Percentiles rank a stretch among this genome's conserved stretches.
Conservation (phyloP, 2,329 filamentous ascomycete genomes). For the Paramyrothecium roridum region DNA sequence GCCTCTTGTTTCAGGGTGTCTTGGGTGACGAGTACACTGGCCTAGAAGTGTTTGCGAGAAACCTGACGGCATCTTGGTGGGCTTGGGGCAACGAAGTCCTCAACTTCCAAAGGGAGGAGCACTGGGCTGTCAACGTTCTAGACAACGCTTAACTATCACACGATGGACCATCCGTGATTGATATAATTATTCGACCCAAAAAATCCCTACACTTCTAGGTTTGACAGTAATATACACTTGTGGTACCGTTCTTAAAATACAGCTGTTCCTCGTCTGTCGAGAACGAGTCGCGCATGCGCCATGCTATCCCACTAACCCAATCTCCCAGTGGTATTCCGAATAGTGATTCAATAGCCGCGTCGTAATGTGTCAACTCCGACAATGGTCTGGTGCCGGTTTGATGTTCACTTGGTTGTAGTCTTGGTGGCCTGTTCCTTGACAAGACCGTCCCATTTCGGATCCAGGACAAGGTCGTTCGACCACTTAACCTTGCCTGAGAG, state of each 20-base stretch:
- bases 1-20: slow-evolving; percentile 54
- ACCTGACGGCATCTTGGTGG: slow-evolving; percentile 74
- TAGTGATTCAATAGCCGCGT: no score
- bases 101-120: slow-evolving; percentile 60
- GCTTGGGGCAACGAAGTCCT: slow-evolving; percentile 74
- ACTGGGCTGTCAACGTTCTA: slow-evolving; percentile 35
- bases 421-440: slow-evolving; percentile 19
- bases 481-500: slow-evolving; percentile 60
- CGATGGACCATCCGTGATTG: no score
- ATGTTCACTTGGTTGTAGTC: slow-evolving; percentile 1
- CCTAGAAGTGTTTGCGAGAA: slow-evolving; percentile 75
- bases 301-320: background rate
- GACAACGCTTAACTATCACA: background rate
- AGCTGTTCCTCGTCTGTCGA: background rate
- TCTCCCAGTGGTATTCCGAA: background rate
- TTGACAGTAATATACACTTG: background rate
- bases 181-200: no score
- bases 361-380: no score
- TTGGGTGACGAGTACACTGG: slow-evolving; percentile 50
- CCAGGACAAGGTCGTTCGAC: slow-evolving; percentile 44
- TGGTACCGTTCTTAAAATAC: background rate
- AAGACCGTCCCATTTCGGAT: slow-evolving; percentile 42
- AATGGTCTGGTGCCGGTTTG: background rate
- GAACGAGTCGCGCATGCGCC: background rate
- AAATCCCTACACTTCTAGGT: background rate